Evolutionary conservation across 169 alveolate genomes (phyloP).

Genomic region (Cystoisospora suis): DNA sequence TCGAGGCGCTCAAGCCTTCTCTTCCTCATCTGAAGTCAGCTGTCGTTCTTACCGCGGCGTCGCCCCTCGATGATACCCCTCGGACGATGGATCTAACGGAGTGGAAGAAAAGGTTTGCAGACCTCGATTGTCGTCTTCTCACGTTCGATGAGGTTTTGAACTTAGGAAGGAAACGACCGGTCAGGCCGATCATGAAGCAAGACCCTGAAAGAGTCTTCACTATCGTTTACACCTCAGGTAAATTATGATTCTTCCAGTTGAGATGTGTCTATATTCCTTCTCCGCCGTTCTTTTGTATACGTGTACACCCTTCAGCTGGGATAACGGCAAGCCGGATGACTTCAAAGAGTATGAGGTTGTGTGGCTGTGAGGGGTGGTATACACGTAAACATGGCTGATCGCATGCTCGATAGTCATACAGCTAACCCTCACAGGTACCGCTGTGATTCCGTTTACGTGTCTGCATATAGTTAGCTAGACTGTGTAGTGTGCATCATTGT

Average conservation of each 20-base stretch:
- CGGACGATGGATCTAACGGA: background rate
- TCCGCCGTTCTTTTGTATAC: too few relatives aligned
- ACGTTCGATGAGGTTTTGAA: background rate
- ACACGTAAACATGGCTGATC: too few relatives aligned
- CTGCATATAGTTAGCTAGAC: background rate
- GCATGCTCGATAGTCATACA: background rate
- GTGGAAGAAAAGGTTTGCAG: background rate
- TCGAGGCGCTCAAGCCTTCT: background rate
- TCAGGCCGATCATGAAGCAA: background rate
- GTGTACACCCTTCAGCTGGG: too few relatives aligned
- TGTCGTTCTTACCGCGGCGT: background rate
- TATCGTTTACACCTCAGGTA: constrained; percentile 7
- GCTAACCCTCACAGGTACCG: background rate
- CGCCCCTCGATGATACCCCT: background rate
- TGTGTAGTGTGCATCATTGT: background rate
- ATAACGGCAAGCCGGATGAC: too few relatives aligned
- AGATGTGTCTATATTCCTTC: too few relatives aligned
- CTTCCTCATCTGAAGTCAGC: constrained; percentile 8
- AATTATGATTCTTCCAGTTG: too few relatives aligned
- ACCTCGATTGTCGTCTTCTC: background rate
- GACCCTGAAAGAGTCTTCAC: constrained; percentile 9
- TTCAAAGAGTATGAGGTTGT: too few relatives aligned
- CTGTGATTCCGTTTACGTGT: background rate
- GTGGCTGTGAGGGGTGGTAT: too few relatives aligned
- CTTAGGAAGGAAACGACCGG: background rate